phyloP scores from a whole-genome alignment of 179 eudicot genomes.

The Spinacia oleracea region DNA sequence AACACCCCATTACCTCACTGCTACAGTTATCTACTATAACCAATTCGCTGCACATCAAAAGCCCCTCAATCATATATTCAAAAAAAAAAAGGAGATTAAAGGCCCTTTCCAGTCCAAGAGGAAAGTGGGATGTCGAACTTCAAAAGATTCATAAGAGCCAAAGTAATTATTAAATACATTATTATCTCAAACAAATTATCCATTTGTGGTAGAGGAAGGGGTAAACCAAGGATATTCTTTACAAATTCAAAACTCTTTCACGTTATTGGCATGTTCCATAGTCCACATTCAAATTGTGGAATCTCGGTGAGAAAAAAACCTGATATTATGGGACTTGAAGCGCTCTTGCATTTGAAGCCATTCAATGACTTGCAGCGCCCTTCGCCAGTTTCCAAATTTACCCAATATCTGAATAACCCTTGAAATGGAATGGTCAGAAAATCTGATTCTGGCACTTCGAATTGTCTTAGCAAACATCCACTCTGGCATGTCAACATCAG shows the following conservation, averaged over 20 bases:
- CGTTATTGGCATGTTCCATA: background rate
- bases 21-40: background rate
- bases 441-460: constrained; percentile 79
- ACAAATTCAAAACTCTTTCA: background rate
- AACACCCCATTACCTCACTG: background rate
- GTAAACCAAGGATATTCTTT: background rate
- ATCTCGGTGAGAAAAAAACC: constrained; percentile 39
- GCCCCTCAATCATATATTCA: background rate
- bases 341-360: constrained; percentile 91
- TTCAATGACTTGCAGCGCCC: constrained; percentile 87
- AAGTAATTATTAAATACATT: too few species aligned
- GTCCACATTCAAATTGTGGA: constrained; percentile 8
- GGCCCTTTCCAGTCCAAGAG: background rate
- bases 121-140: background rate
- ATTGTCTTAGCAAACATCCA: constrained; percentile 93
- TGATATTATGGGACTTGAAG: constrained; percentile 66
- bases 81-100: background rate
- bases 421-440: constrained; percentile 75
- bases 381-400: constrained; percentile 79
- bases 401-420: constrained; percentile 91
- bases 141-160: background rate
- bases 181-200: background rate
- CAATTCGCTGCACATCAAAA: background rate
- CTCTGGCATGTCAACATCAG: constrained; percentile 75
- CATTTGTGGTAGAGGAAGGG: background rate